phyloP scores from a whole-genome alignment of 1,139 yeast species.

The Lodderomyces beijingensis region DNA sequence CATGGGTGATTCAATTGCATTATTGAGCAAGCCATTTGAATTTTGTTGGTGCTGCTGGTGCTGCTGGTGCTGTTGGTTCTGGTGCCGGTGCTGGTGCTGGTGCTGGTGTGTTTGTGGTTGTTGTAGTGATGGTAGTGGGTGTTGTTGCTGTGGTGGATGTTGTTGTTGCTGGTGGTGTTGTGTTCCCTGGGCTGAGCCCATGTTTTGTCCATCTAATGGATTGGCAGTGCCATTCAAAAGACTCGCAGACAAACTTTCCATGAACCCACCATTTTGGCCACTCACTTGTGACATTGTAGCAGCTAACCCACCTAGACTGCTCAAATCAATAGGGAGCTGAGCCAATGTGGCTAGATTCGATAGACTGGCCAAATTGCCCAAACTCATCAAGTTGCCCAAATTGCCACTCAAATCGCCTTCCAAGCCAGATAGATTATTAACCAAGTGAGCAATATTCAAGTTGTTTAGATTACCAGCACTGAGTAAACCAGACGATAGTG shows the following conservation, averaged over 20 bases:
- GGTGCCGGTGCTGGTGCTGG: slow-evolving; percentile 1
- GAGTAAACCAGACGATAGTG: slow-evolving; percentile 19
- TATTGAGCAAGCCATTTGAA: not conserved
- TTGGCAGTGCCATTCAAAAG: not conserved
- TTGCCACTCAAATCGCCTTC: slow-evolving; percentile 19
- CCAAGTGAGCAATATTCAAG: slow-evolving; percentile 42
- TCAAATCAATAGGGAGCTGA: slow-evolving; percentile 40
- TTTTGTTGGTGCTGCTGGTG: slow-evolving; percentile 1
- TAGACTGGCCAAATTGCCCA: slow-evolving; percentile 39
- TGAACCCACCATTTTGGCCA: slow-evolving; percentile 5
- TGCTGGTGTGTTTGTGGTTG: not conserved
- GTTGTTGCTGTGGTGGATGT: too few relatives aligned
- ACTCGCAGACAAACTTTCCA: slow-evolving; percentile 3
- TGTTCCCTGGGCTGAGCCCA: not conserved
- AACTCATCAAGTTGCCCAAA: slow-evolving; percentile 24
- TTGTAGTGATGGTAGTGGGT: not conserved
- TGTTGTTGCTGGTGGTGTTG: slow-evolving; percentile 1
- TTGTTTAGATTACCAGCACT: slow-evolving; percentile 45
- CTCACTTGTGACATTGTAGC: slow-evolving; percentile 5
- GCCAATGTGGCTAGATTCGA: slow-evolving; percentile 43
- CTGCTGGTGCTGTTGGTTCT: not conserved
- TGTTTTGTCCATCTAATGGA: not conserved
- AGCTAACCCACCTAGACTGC: slow-evolving; percentile 28
- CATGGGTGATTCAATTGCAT: not conserved
- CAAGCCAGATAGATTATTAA: slow-evolving; percentile 36